Conservation (phyloP, 495 filamentous ascomycete species). For the Recurvomyces mirabilis region DNA sequence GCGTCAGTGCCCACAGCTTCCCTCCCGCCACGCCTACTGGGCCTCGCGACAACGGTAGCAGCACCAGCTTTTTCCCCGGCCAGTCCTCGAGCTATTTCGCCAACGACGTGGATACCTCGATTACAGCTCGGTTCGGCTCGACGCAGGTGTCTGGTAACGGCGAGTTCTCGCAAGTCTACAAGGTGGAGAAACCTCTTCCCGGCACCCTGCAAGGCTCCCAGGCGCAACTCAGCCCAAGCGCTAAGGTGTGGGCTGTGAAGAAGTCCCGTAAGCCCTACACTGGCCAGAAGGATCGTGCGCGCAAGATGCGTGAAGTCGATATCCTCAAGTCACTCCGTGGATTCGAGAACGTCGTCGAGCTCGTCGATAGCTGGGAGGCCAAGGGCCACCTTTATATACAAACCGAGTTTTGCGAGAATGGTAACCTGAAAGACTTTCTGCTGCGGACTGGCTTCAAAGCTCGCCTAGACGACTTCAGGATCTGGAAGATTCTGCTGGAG, state of each 20-base stretch:
- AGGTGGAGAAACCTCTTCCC: slow-evolving; percentile 44
- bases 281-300: slow-evolving; percentile 61
- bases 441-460: slow-evolving; percentile 65
- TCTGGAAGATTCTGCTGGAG: slow-evolving; percentile 94
- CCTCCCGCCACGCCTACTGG: slow-evolving; percentile 73
- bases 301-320: slow-evolving; percentile 68
- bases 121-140: slow-evolving; percentile 62
- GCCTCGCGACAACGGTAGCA: slow-evolving; percentile 47
- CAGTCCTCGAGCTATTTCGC: slow-evolving; percentile 37
- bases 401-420: slow-evolving; percentile 90
- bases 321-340: slow-evolving; percentile 59
- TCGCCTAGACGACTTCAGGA: slow-evolving; percentile 87
- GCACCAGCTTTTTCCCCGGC: slow-evolving; percentile 34
- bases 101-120: slow-evolving; percentile 56
- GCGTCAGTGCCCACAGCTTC: slow-evolving; percentile 36
- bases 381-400: slow-evolving; percentile 81
- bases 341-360: slow-evolving; percentile 71
- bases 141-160: slow-evolving; percentile 71
- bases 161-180: slow-evolving; percentile 87
- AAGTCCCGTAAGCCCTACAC: slow-evolving; percentile 70
- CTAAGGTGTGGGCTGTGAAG: slow-evolving; percentile 77
- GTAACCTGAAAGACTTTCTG: slow-evolving; percentile 76
- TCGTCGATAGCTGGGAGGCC: slow-evolving; percentile 77
- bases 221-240: slow-evolving; percentile 24
- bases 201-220: slow-evolving; percentile 18